Base-by-base conservation (phyloP, 139 green algal species). In the Monoraphidium neglectum region DNA sequence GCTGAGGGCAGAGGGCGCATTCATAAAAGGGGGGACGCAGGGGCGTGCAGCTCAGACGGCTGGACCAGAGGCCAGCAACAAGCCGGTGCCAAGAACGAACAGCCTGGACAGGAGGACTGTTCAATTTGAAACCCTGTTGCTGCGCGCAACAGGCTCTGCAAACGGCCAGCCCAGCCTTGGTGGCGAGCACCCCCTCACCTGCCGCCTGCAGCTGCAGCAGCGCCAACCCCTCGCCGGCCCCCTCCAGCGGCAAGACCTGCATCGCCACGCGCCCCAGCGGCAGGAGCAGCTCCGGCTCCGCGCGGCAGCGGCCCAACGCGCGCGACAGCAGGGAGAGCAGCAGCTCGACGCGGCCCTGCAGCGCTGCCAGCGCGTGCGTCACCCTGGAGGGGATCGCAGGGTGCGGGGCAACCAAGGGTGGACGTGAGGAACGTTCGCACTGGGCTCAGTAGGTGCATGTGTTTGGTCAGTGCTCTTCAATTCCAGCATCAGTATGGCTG, bases 121-220 rank as follows among this genome's bases (percentile, higher is more conserved):
- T 32, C 46, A 6, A 54, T 28, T 2, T 35, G 5, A 24, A 26
- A 28, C 12, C 35, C 30, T 32, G 40, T 49, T 12, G 62, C 67
- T n/a, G 4, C 16, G 3, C 28, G 6, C 26, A 63, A 30, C 30
- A 32, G 18, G 2, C 38, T 28, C 1, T 61, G 0, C 26, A 10
- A 49, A 47, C 4, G 4, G n/a, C n/a, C n/a, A n/a, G n/a, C n/a
- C n/a, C n/a, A n/a, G n/a, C n/a, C 70, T 32, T 18, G 51, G 51
- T 18, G 21, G 21, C 51, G 21, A 60, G 10, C 26, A 15, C 28
- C 4, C 28, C 16, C 82, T 78, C 57, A 92, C 85, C 77, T 37
- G 84, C 46, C 1, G 87, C 83, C 37, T 92, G 85, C 26, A 86
- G 72, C 37, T 93, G 87, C 54, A 96, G 82, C 60, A 88, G 57